Base-by-base conservation (phyloP, 2,329 filamentous ascomycete genomes). In the Penicillium capsulatum region DNA sequence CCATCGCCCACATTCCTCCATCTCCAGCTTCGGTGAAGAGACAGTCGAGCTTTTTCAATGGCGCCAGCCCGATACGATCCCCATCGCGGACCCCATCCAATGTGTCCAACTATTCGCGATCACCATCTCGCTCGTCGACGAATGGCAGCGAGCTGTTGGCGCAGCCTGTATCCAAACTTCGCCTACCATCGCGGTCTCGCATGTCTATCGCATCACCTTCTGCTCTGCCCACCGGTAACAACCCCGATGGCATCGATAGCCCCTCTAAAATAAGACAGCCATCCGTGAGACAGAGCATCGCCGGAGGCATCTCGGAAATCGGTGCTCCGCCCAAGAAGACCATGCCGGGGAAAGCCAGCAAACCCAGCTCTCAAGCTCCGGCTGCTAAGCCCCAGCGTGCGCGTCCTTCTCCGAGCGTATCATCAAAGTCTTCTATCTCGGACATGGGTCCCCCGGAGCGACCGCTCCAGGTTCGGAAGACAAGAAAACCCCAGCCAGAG, bases 1-100 rank as follows among this genome's bases (percentile, higher is more conserved):
- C 87, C 0, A 69, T 96, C 4, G 77, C 88, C 3, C 78, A 81
- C 32, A 70, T 95, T 19, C 86, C 89, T 0, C 80, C 86, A 0
- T 92, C 89, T 1, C 89, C 90, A 3, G 79, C 78, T 0, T 64
- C 84, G 31, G 78, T 74, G 36, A 79, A 79, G 42, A 79, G 81
- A 38, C 71, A 76, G 7, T 87, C 86, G 0, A 80, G 78, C 39
- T 89, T 94, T 61, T 92, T 86, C 58, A 81, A 80, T 34, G 65
- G 72, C 2, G 73, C 81, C n/a, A 76, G 76, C 42, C 71, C 75
- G 5, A 76, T 77, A 65, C 72, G 74, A 13, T 76, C 83, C 3
- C 56, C 87, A 63, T 49, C 84, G 68, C 71, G 83, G 68, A 72
- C 83, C 61, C 57, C 81, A 62, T 66, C 85, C 69, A 68, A 75